Evolutionary conservation across 1,284 basidiomycete genomes (phyloP).

Genomic region (Cryptococcus floricola): DNA sequence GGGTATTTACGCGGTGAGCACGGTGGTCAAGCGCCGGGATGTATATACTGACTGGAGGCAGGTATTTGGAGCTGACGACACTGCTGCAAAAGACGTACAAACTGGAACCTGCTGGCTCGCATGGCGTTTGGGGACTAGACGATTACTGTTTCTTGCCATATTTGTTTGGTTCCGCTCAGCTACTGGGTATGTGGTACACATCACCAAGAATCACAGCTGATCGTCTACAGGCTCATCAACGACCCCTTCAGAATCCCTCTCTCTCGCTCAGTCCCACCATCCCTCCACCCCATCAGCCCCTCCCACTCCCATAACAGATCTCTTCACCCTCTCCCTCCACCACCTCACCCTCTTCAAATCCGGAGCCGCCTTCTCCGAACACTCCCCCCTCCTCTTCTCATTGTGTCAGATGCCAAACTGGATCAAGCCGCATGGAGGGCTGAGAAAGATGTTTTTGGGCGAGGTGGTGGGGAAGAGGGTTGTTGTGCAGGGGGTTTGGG

Average conservation of each 20-base stretch:
- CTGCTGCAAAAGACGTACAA: slow-evolving; percentile 82
- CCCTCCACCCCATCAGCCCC: slow-evolving; percentile 3
- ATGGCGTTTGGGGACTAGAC: slow-evolving; percentile 97
- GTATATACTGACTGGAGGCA: slow-evolving; percentile 19
- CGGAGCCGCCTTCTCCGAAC: slow-evolving; percentile 79
- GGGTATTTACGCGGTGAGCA: slow-evolving; percentile 46
- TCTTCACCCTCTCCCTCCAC: slow-evolving; percentile 76
- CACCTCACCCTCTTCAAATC: slow-evolving; percentile 76
- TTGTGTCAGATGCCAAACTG: slow-evolving; percentile 83
- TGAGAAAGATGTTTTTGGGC: slow-evolving; percentile 95
- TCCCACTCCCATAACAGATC: slow-evolving; percentile 54
- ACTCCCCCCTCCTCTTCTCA: slow-evolving; percentile 83
- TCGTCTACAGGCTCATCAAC: slow-evolving; percentile 18
- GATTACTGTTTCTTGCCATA: slow-evolving; percentile 90
- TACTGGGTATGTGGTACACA: slow-evolving; percentile 52
- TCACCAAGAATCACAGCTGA: not conserved
- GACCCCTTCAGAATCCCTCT: slow-evolving; percentile 26
- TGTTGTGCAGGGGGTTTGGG: slow-evolving; percentile 89
- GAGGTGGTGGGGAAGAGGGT: slow-evolving; percentile 95
- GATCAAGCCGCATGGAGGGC: slow-evolving; percentile 81
- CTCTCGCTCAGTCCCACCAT: slow-evolving; percentile 16
- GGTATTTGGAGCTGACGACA: slow-evolving; percentile 80
- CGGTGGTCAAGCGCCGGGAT: not conserved
- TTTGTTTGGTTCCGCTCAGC: slow-evolving; percentile 85
- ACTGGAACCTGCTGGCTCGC: slow-evolving; percentile 93